Evolutionary conservation across 2,329 filamentous ascomycete genomes (phyloP).

Genomic region (Sclerotinia sclerotiorum): DNA sequence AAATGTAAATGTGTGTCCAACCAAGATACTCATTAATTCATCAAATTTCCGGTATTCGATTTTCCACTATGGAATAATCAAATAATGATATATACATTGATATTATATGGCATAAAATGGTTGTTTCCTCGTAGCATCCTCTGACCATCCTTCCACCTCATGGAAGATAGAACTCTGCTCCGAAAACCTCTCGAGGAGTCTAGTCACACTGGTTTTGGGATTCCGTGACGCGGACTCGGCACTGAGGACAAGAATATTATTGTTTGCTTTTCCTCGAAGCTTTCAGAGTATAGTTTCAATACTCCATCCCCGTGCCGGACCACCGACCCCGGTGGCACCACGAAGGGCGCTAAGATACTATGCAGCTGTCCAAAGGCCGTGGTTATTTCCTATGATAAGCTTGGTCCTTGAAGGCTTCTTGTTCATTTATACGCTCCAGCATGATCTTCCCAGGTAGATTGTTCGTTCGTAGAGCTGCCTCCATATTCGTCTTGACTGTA

Average conservation of each 20-base stretch:
- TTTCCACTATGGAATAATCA: too few relatives aligned
- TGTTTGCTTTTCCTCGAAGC: background rate
- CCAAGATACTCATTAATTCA: background rate
- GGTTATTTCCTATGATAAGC: background rate
- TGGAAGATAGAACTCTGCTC: background rate
- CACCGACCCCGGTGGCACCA: background rate
- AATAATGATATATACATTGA: background rate
- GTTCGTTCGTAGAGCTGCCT: constrained; percentile 16
- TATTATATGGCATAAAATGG: background rate
- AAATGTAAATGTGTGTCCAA: background rate
- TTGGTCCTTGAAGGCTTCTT: background rate
- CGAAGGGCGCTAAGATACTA: background rate
- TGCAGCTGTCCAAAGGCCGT: background rate
- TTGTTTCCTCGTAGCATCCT: background rate
- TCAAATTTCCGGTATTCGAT: background rate
- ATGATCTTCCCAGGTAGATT: constrained; percentile 3
- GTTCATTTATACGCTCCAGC: background rate
- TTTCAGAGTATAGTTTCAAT: background rate
- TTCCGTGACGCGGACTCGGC: background rate
- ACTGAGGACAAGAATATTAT: background rate
- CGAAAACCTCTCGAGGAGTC: background rate
- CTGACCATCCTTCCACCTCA: background rate
- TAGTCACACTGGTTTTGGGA: background rate
- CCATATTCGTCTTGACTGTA: constrained; percentile 16
- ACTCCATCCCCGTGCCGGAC: too few relatives aligned